These are phyloP conservation scores for Candida pseudocylindracea DNA, from an alignment of 1,139 yeast genomes.

Conservation along the genomic window DNA sequence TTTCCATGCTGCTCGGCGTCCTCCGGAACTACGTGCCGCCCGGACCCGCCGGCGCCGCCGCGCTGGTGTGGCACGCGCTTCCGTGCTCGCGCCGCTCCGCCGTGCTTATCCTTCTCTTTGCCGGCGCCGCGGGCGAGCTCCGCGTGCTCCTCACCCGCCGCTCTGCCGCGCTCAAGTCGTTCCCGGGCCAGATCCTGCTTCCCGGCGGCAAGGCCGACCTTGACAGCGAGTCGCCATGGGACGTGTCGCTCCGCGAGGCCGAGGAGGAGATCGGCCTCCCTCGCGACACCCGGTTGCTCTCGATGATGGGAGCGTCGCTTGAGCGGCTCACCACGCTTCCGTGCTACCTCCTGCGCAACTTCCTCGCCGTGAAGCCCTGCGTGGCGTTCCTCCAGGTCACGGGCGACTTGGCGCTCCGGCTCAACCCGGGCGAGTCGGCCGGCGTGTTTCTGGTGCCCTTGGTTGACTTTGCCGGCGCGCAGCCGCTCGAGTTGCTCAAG, in stretches of 20 bases:
- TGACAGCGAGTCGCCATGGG: slow-evolving; percentile 42
- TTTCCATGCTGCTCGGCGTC: no score
- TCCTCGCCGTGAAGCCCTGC: slow-evolving; percentile 66
- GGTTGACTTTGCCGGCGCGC: slow-evolving; percentile 23
- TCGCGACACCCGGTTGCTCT: slow-evolving; percentile 20
- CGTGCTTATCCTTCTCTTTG: slow-evolving; percentile 48
- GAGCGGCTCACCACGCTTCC: slow-evolving; percentile 44
- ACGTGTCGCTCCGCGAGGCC: slow-evolving; percentile 61
- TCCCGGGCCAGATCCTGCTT: slow-evolving; percentile 73
- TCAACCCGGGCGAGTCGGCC: slow-evolving; percentile 57
- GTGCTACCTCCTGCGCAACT: slow-evolving; percentile 54
- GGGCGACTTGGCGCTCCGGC: slow-evolving; percentile 9
- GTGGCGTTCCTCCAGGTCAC: slow-evolving; percentile 32
- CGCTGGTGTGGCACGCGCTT: slow-evolving; percentile 27
- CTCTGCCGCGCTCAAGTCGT: slow-evolving; percentile 41
- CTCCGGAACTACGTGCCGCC: no score
- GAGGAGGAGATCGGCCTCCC: slow-evolving; percentile 71
- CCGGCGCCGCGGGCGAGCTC: slow-evolving; percentile 52
- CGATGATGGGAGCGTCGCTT: slow-evolving; percentile 24
- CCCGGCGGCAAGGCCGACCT: slow-evolving; percentile 80
- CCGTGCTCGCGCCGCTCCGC: slow-evolving; percentile 51
- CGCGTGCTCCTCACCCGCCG: slow-evolving; percentile 61
- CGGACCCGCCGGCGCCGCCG: no score
- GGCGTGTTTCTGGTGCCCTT: slow-evolving; percentile 49
- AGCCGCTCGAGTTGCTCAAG: slow-evolving; percentile 20